phyloP scores from a whole-genome alignment of 2,329 filamentous ascomycete genomes.

The Ceratocystis smalleyi region DNA sequence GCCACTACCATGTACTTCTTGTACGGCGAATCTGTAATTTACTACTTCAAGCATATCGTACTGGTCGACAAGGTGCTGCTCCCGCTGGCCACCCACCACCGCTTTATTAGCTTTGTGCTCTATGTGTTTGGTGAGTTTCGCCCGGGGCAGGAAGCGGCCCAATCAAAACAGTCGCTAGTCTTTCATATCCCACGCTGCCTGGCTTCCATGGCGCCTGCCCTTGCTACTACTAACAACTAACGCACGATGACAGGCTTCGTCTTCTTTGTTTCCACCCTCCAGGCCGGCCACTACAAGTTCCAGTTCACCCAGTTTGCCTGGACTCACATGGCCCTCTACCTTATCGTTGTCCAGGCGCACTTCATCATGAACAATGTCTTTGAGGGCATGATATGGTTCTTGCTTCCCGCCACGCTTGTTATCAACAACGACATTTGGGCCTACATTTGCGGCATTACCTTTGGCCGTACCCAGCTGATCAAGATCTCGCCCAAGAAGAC shows the following conservation, averaged over 20 bases:
- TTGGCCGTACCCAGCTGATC: conserved; percentile 91
- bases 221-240: too few species aligned
- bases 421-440: conserved; percentile 99
- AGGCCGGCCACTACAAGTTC: conserved; percentile 93
- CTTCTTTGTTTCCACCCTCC: conserved; percentile 88
- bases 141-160: background rate
- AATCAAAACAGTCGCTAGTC: background rate
- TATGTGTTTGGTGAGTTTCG: conserved; percentile 71
- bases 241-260: conserved; percentile 56
- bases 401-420: conserved; percentile 82
- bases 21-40: conserved; percentile 96
- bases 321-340: conserved; percentile 97
- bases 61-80: conserved; percentile 85
- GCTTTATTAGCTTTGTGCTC: conserved; percentile 96
- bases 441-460: conserved; percentile 93
- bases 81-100: conserved; percentile 88
- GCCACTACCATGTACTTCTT: conserved; percentile 99
- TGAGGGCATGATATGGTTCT: conserved; percentile 99
- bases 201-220: conserved; percentile 16
- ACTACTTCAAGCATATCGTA: conserved; percentile 99
- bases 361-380: conserved; percentile 99
- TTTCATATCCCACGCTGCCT: conserved; percentile 18
- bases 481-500: conserved; percentile 98
- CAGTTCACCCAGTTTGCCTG: conserved; percentile 98
- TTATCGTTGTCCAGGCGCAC: conserved; percentile 94